Percentiles rank a stretch among this genome's conserved stretches.
Conservation (phyloP, 495 filamentous ascomycete genomes). For the Sporormia fimetaria region DNA sequence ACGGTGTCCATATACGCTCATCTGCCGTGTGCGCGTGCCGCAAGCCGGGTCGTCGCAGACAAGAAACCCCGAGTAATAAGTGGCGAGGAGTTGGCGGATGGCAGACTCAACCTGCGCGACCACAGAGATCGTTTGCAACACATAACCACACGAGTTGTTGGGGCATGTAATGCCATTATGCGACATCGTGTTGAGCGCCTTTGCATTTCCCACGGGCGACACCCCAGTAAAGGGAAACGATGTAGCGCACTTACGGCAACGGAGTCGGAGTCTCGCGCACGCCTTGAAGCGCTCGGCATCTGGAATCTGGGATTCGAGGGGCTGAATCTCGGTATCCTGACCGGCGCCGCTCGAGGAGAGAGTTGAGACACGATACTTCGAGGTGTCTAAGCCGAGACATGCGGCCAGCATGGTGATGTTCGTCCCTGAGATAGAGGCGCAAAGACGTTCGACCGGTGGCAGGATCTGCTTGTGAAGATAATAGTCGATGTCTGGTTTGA, state of each 20-base stretch:
- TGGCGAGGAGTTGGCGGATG: slow-evolving; percentile 61
- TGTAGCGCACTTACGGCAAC: slow-evolving; percentile 69
- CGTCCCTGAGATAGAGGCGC: slow-evolving; percentile 87
- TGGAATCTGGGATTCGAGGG: slow-evolving; percentile 86
- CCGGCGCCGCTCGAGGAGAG: slow-evolving; percentile 31
- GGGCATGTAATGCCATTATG: slow-evolving; percentile 66
- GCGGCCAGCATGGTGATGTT: slow-evolving; percentile 79
- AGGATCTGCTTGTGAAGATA: slow-evolving; percentile 98
- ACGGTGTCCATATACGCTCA: slow-evolving; percentile 80
- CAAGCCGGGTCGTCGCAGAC: slow-evolving; percentile 81
- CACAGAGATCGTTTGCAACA: slow-evolving; percentile 58
- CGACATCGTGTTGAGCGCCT: slow-evolving; percentile 29
- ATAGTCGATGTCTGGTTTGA: slow-evolving; percentile 83
- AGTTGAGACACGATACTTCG: slow-evolving; percentile 63
- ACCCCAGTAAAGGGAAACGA: slow-evolving; percentile 66
- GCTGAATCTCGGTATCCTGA: slow-evolving; percentile 51
- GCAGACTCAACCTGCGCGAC: slow-evolving; percentile 78
- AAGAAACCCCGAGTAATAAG: slow-evolving; percentile 87
- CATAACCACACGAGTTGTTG: slow-evolving; percentile 45
- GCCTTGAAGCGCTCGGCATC: slow-evolving; percentile 76
- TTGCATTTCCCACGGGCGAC: slow-evolving; percentile 45
- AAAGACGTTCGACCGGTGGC: slow-evolving; percentile 94
- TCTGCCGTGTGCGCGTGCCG: slow-evolving; percentile 77
- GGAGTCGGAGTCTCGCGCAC: slow-evolving; percentile 59
- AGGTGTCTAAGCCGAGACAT: slow-evolving; percentile 80